phyloP scores from a whole-genome alignment of 2,329 filamentous ascomycete genomes.

The Ilyonectria robusta region DNA sequence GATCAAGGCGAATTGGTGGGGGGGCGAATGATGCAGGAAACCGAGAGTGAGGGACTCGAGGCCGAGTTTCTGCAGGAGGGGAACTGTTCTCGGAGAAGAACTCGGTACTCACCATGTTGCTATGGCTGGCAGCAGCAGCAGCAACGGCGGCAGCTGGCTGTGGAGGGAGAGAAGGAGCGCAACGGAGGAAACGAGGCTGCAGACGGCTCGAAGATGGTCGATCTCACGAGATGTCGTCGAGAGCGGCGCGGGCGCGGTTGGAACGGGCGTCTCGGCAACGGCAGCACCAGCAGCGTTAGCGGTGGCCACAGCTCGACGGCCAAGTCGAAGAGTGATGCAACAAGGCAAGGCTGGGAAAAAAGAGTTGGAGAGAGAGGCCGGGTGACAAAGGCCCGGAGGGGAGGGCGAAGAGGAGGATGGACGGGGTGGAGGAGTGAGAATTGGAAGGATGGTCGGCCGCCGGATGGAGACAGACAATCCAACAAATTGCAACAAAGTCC shows the following conservation, averaged over 20 bases:
- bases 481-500: conserved; percentile 13
- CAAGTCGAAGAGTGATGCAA: conserved; percentile 19
- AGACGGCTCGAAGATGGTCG: conserved; percentile 3
- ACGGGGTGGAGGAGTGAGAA: conserved; percentile 22
- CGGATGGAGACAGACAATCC: conserved; percentile 18
- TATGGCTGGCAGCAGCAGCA: conserved; percentile 34
- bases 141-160: conserved; percentile 21
- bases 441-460: conserved; percentile 18
- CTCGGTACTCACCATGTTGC: conserved; percentile 42
- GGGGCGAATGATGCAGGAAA: conserved; percentile 39
- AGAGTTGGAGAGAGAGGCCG: conserved; percentile 3
- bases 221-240: conserved; percentile 30
- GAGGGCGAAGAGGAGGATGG: conserved; percentile 21
- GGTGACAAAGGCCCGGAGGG: conserved; percentile 8
- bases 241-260: conserved; percentile 14
- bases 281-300: conserved; percentile 20
- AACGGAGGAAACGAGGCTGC: conserved; percentile 14
- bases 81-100: background rate
- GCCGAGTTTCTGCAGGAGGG: background rate
- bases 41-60: conserved; percentile 7
- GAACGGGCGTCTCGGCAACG: conserved; percentile 30
- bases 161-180: conserved; percentile 4
- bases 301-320: conserved; percentile 26
- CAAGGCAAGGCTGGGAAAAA: conserved; percentile 17
- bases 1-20: conserved; percentile 31